Conservation (phyloP, 148 eudicot genomes). For the Drosera capensis region DNA sequence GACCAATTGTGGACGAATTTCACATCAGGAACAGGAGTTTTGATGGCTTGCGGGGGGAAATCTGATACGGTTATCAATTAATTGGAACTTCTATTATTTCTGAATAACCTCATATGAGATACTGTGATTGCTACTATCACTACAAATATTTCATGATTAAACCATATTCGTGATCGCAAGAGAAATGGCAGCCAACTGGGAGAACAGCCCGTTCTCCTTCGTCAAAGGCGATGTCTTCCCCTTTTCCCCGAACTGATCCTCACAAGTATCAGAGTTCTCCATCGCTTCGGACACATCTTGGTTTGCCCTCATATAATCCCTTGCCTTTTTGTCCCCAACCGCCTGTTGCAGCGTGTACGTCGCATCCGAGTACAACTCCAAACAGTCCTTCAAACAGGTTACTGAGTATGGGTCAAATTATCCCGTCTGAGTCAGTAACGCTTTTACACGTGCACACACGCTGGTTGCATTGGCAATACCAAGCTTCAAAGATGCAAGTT, state of each 20-base stretch:
- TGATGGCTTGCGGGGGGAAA: no score
- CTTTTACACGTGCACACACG: not conserved
- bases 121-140: no score
- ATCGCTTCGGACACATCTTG: not conserved
- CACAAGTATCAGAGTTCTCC: not conserved
- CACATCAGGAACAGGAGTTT: no score
- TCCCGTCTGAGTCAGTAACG: not conserved
- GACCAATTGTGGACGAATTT: no score
- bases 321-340: not conserved
- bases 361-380: not conserved
- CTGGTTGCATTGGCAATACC: not conserved
- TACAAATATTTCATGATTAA: not conserved
- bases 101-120: no score
- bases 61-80: no score
- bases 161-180: not conserved
- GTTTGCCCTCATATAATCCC: not conserved
- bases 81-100: no score
- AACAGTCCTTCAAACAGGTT: not conserved
- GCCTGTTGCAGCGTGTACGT: not conserved
- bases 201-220: not conserved
- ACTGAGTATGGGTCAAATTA: not conserved
- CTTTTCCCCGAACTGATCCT: not conserved
- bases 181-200: conserved; percentile 1
- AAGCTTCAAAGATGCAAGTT: not conserved
- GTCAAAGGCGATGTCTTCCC: not conserved